These are phyloP conservation scores for Cladophialophora psammophila DNA, from an alignment of 2,329 filamentous ascomycete species.

Conservation along the genomic window DNA sequence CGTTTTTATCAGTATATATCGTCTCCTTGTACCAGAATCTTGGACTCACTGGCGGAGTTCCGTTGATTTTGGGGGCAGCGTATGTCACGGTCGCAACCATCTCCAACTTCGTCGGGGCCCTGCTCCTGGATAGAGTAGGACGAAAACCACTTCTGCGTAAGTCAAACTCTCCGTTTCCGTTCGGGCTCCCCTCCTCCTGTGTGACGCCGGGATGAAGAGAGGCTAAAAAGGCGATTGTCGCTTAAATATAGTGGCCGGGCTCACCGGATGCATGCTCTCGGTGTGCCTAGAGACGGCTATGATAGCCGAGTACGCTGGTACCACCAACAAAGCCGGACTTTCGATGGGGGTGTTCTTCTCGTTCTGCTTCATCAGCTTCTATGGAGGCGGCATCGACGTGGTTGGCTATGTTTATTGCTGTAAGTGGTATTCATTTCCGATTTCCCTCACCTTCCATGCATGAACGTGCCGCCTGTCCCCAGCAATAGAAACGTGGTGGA, in stretches of 20 bases:
- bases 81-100: slow-evolving; percentile 37
- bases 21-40: slow-evolving; percentile 35
- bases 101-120: slow-evolving; percentile 34
- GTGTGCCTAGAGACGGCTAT: slow-evolving; percentile 37
- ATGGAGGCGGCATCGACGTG: slow-evolving; percentile 35
- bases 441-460: slow-evolving; percentile 16
- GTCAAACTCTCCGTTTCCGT: slow-evolving; percentile 9
- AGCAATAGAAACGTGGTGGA: slow-evolving; percentile 13
- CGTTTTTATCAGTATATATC: slow-evolving; percentile 27
- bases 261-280: slow-evolving; percentile 35
- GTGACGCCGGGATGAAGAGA: slow-evolving; percentile 7
- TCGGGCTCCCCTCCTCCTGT: background rate
- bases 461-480: background rate
- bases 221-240: slow-evolving; percentile 4
- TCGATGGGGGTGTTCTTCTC: slow-evolving; percentile 68
- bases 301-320: slow-evolving; percentile 44
- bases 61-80: slow-evolving; percentile 33
- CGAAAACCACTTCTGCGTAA: slow-evolving; percentile 43
- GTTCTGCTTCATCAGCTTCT: slow-evolving; percentile 36
- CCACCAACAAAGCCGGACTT: slow-evolving; percentile 40
- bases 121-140: slow-evolving; percentile 38
- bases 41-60: slow-evolving; percentile 31
- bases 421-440: slow-evolving; percentile 14
- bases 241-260: slow-evolving; percentile 27
- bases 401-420: slow-evolving; percentile 37